phyloP scores from a whole-genome alignment of 2,329 filamentous ascomycete genomes.

The Fusarium hostae region DNA sequence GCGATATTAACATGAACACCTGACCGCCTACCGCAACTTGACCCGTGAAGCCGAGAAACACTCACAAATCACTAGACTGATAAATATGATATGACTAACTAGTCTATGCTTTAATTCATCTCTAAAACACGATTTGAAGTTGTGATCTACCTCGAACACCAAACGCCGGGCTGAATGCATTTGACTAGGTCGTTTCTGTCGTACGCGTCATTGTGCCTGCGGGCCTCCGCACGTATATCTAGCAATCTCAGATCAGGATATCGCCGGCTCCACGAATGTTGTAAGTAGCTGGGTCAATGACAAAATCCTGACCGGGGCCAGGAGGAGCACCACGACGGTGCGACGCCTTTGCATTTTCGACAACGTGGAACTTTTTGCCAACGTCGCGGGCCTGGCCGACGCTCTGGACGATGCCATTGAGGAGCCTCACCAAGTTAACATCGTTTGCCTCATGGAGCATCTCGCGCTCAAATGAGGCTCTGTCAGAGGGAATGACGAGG shows the following conservation, averaged over 20 bases:
- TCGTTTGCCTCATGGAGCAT: constrained; percentile 84
- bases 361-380: constrained; percentile 76
- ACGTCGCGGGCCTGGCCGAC: constrained; percentile 77
- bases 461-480: constrained; percentile 74
- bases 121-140: constrained; percentile 14
- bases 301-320: constrained; percentile 34
- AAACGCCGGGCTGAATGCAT: constrained; percentile 45
- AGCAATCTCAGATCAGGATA: constrained; percentile 43
- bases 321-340: constrained; percentile 36
- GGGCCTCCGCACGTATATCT: not conserved
- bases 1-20: not conserved
- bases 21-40: not conserved
- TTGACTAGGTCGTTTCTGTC: not conserved
- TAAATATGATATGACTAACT: not conserved
- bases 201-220: not conserved
- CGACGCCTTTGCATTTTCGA: constrained; percentile 57
- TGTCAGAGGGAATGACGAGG: constrained; percentile 79
- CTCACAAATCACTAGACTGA: too few species aligned
- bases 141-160: constrained; percentile 38
- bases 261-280: constrained; percentile 47
- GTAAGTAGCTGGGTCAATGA: constrained; percentile 39
- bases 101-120: not conserved
- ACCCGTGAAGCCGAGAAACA: not conserved
- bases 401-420: constrained; percentile 79
- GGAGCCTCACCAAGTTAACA: constrained; percentile 79